Conservation (phyloP, 1,284 basidiomycete species). For the Blastosporella zonata region DNA sequence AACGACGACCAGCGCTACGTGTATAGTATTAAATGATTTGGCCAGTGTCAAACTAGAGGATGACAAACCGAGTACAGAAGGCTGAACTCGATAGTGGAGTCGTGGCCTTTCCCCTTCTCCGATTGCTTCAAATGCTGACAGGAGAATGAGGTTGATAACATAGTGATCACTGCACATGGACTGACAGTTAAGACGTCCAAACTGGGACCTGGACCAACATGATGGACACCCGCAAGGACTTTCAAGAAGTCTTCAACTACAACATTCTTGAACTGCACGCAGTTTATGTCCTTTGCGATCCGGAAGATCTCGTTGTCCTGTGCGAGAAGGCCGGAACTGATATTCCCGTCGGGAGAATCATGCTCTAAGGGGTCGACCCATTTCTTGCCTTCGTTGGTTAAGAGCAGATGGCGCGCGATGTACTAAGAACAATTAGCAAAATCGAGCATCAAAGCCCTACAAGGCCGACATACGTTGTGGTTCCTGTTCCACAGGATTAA, state of each 20-base stretch:
- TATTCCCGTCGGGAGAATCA: not conserved
- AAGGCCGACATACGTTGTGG: conserved; percentile 21
- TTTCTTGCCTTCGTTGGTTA: conserved; percentile 19
- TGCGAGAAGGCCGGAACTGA: conserved; percentile 5
- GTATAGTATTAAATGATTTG: not conserved
- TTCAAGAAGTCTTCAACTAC: conserved; percentile 24
- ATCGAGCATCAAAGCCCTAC: not conserved
- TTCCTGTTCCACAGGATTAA: conserved; percentile 24
- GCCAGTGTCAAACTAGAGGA: not conserved
- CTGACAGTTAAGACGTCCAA: conserved; percentile 16
- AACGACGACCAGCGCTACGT: conserved; percentile 10
- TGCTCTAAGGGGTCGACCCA: conserved; percentile 16
- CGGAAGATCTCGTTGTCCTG: conserved; percentile 24
- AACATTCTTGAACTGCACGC: conserved; percentile 24
- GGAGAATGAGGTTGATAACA: not conserved
- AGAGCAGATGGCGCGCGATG: conserved; percentile 19
- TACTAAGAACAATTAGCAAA: conserved; percentile 9
- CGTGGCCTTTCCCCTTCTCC: conserved; percentile 15
- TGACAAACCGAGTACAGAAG: conserved; percentile 16
- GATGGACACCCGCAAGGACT: conserved; percentile 21
- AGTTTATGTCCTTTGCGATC: conserved; percentile 23
- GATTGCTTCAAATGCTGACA: conserved; percentile 11
- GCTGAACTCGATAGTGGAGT: conserved; percentile 15
- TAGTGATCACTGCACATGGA: not conserved
- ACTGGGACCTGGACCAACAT: conserved; percentile 13